These are phyloP conservation scores for Fusarium nygamai DNA, from an alignment of 2,329 filamentous ascomycete genomes.

Conservation along the genomic window DNA sequence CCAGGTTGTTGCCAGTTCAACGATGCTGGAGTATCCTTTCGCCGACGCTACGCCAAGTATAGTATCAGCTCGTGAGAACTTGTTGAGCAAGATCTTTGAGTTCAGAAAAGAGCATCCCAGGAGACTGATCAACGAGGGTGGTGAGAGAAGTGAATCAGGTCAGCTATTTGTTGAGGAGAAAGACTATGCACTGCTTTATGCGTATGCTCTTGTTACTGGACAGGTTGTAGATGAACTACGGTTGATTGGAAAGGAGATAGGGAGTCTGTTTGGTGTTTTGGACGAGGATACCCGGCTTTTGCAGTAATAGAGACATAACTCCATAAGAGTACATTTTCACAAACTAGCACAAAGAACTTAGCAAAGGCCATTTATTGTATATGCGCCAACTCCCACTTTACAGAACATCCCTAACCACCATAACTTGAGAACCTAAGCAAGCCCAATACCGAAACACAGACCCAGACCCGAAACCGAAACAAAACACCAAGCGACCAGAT, in stretches of 20 bases:
- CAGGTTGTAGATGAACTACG: constrained; percentile 72
- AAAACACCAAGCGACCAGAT: too few relatives aligned
- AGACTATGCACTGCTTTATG: constrained; percentile 92
- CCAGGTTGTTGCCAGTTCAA: constrained; percentile 85
- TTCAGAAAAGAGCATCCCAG: constrained; percentile 74
- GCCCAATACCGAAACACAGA: too few relatives aligned
- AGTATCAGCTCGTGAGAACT: constrained; percentile 79
- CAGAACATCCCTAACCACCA: too few relatives aligned
- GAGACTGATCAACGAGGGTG: constrained; percentile 43
- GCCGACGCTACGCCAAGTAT: constrained; percentile 89
- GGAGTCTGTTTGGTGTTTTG: constrained; percentile 34
- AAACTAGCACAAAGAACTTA: too few relatives aligned
- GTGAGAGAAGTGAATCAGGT: constrained; percentile 20
- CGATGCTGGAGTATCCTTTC: constrained; percentile 93
- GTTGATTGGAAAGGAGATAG: constrained; percentile 63
- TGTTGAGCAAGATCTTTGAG: constrained; percentile 87
- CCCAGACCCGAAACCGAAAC: too few relatives aligned
- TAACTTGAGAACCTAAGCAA: too few relatives aligned
- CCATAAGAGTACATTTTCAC: background rate
- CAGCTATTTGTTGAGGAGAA: constrained; percentile 66
- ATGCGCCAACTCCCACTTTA: too few relatives aligned
- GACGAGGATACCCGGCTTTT: constrained; percentile 37
- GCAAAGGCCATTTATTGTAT: too few relatives aligned
- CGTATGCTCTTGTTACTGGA: constrained; percentile 79
- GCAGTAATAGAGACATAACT: background rate